Conservation (phyloP, 2,329 filamentous ascomycete species). For the Colletotrichum nymphaeae region DNA sequence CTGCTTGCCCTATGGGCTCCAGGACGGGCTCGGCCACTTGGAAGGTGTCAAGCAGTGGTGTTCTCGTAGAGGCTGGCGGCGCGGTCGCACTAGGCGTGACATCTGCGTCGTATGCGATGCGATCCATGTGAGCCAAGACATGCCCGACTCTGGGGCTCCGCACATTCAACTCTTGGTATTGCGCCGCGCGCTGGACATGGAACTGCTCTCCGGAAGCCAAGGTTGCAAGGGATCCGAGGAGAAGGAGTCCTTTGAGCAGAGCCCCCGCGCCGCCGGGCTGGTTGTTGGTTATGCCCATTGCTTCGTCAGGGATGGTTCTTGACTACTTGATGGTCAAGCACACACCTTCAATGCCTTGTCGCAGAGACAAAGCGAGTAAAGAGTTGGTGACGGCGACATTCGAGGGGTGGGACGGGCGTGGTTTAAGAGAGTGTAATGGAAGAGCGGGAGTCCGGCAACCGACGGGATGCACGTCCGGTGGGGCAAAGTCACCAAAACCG, state of each 20-base stretch:
- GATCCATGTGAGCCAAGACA: conserved; percentile 4
- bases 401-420: neutral
- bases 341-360: neutral
- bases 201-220: neutral
- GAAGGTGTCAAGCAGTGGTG: conserved; percentile 67
- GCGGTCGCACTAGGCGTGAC: neutral
- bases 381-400: neutral
- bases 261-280: neutral
- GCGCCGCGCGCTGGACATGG: conserved; percentile 7
- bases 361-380: neutral
- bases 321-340: neutral
- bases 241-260: neutral
- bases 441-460: neutral
- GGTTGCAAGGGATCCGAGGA: neutral
- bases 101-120: conserved; percentile 19
- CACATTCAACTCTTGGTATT: neutral
- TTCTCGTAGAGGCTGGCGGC: neutral
- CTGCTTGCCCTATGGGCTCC: conserved; percentile 39
- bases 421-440: neutral
- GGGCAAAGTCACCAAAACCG: neutral
- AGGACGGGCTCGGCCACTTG: conserved; percentile 76
- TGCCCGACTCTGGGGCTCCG: neutral
- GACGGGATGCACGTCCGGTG: neutral
- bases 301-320: neutral
- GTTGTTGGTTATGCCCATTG: neutral